phyloP scores from a whole-genome alignment of 2,329 filamentous ascomycete genomes.

The Blastomyces emzantsi region DNA sequence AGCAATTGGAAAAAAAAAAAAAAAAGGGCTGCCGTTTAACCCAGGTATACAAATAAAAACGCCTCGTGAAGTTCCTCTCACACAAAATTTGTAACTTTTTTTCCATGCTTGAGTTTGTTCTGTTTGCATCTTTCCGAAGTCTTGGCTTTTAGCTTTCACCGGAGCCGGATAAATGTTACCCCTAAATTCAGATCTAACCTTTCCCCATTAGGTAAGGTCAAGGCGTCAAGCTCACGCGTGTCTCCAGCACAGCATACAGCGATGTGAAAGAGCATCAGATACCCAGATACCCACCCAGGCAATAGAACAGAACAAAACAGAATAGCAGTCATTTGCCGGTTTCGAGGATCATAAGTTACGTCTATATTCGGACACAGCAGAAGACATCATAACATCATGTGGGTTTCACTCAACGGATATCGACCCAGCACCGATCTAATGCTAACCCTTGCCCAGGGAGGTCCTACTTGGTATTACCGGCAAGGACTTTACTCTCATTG shows the following conservation, averaged over 20 bases:
- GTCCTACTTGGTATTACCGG: slow-evolving; percentile 95
- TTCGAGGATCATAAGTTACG: not conserved
- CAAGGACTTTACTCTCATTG: slow-evolving; percentile 98
- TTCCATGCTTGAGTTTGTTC: slow-evolving; percentile 30
- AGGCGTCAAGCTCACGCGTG: slow-evolving; percentile 37
- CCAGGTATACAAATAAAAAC: not conserved
- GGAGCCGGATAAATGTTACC: slow-evolving; percentile 24
- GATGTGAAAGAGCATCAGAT: not conserved
- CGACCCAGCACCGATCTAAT: not conserved
- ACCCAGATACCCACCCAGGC: not conserved
- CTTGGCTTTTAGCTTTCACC: slow-evolving; percentile 13
- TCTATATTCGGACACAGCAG: not conserved
- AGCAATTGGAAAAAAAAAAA: not conserved
- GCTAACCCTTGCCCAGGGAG: slow-evolving; percentile 55
- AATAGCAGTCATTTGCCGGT: not conserved
- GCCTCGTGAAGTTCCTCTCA: not conserved
- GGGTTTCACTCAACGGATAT: not conserved
- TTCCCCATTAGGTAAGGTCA: slow-evolving; percentile 14
- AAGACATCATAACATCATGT: slow-evolving; percentile 5
- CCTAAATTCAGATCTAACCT: slow-evolving; percentile 25
- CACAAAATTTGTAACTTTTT: slow-evolving; percentile 9
- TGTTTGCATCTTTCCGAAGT: slow-evolving; percentile 24
- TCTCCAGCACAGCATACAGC: slow-evolving; percentile 11
- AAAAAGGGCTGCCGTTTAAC: not conserved
- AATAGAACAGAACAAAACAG: not conserved